These are phyloP conservation scores for Plasmopara muralis DNA, from an alignment of 352 stramenopile species.

Conservation along the genomic window DNA sequence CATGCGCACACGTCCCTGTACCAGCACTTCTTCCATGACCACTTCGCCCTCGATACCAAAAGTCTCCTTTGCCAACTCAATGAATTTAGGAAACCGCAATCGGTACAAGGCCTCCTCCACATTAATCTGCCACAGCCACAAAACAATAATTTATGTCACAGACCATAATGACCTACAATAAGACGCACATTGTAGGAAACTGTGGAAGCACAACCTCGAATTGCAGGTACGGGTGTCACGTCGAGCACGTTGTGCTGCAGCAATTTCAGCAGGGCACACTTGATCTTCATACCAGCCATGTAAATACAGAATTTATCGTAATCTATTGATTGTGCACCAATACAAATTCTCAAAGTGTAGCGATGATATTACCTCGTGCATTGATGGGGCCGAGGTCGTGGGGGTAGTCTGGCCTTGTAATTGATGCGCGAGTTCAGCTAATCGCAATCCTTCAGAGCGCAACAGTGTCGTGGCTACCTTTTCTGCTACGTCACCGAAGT, in stretches of 20 bases:
- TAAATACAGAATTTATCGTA: too few species aligned
- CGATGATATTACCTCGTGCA: conserved; percentile 33
- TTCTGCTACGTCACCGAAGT: conserved; percentile 70
- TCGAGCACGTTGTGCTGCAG: conserved; percentile 82
- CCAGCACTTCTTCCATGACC: conserved; percentile 85
- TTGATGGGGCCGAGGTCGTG: conserved; percentile 23
- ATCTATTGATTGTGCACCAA: too few species aligned
- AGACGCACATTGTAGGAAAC: conserved; percentile 44
- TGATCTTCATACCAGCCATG: conserved; percentile 36
- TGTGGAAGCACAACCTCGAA: conserved; percentile 14
- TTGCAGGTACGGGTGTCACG: conserved; percentile 39
- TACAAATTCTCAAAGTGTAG: not conserved
- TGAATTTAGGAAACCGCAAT: conserved; percentile 79
- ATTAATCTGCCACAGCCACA: conserved; percentile 43
- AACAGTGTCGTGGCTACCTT: conserved; percentile 53
- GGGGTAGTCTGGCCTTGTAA: conserved; percentile 32
- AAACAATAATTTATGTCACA: too few species aligned
- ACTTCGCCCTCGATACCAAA: conserved; percentile 79
- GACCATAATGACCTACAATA: not conserved
- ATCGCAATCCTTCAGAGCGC: conserved; percentile 55
- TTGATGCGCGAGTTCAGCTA: conserved; percentile 59
- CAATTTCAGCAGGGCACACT: conserved; percentile 76
- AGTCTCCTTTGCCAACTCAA: conserved; percentile 62
- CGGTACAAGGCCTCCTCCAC: conserved; percentile 76
- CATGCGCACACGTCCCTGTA: conserved; percentile 75